Percentiles rank a stretch among this genome's conserved stretches.
phyloP scores from a whole-genome alignment of 1,284 basidiomycete genomes.

The Melampsora americana region DNA sequence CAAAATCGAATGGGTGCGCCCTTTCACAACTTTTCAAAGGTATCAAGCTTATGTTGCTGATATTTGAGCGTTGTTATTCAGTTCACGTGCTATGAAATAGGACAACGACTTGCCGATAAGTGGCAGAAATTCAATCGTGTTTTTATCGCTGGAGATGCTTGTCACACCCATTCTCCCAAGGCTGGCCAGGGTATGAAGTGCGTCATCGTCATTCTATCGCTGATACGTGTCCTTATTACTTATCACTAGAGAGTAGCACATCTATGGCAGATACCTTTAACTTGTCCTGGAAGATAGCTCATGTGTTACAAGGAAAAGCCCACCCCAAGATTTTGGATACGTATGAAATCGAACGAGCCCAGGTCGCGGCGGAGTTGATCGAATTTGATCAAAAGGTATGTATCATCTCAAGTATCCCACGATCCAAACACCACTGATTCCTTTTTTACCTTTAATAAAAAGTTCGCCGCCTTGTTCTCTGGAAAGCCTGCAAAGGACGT shows the following conservation, averaged over 20 bases:
- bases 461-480: constrained; percentile 71
- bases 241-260: constrained; percentile 13
- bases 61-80: not conserved
- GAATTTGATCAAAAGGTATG: constrained; percentile 64
- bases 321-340: constrained; percentile 67
- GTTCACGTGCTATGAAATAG: constrained; percentile 56
- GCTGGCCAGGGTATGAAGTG: constrained; percentile 62
- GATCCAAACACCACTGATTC: not conserved
- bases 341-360: constrained; percentile 60
- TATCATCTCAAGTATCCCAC: not conserved
- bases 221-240: not conserved
- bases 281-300: constrained; percentile 73
- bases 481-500: constrained; percentile 63
- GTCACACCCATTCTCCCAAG: constrained; percentile 77
- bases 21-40: constrained; percentile 60
- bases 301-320: constrained; percentile 70
- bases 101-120: constrained; percentile 69
- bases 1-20: constrained; percentile 71
- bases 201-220: not conserved
- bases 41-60: constrained; percentile 45
- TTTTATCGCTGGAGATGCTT: constrained; percentile 77
- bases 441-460: not conserved
- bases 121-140: constrained; percentile 68
- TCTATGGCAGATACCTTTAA: constrained; percentile 62
- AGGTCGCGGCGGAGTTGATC: constrained; percentile 65